Evolutionary conservation across 2,329 filamentous ascomycete species (phyloP), one percentile per base, ranked within the genome.

Genomic region (Cyclaneusma minus): DNA sequence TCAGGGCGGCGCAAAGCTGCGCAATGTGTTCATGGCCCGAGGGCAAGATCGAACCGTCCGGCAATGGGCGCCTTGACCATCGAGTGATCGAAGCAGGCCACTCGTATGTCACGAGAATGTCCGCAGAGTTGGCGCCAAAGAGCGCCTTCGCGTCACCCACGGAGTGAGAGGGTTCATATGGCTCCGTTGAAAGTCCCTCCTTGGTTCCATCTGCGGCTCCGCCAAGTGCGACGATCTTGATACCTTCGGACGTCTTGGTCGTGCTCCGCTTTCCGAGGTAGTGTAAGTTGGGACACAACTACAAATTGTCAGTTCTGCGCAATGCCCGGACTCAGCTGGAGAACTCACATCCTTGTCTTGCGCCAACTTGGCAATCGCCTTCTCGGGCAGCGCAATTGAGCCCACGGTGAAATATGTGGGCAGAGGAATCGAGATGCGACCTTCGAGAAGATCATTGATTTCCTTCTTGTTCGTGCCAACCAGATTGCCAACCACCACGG

Each of bases 341-440:
- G 22, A 35, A 35, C 58, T 34, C 52, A 56, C 54, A 39, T 58
- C 69, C 43, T 73, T 75, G 35, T 78, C 69, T 17, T 66, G 64
- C 44, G 82, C 66, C 27, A 95, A 64, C 47, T 73, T 84, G 43
- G 79, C 68, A 12, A 78, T 58, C 13, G 94, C 67, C 16, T 59
- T 55, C 3, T 60, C 51, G 1, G 89, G 89, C 5, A 98, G 60
- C n/a, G 74, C 55, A 24, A 62, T 62, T 19, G 60, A 72, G 38
- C 81, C 84, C 33, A 93, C 62, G 3, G 81, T 82, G 48, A 95
- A 98, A 55, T 98, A 98, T 6, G 79, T 91, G 2, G 85, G 75
- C 1, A 95, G 56, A 3, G 85, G 75, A 4, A 95, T 60, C 13
- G 60, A 47, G 27, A 92, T 73, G 7, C 66, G 60, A n/a, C 83